These are phyloP conservation scores for Capsicum rhomboideum DNA, from an alignment of 257 asterid genomes.

Conservation along the genomic window DNA sequence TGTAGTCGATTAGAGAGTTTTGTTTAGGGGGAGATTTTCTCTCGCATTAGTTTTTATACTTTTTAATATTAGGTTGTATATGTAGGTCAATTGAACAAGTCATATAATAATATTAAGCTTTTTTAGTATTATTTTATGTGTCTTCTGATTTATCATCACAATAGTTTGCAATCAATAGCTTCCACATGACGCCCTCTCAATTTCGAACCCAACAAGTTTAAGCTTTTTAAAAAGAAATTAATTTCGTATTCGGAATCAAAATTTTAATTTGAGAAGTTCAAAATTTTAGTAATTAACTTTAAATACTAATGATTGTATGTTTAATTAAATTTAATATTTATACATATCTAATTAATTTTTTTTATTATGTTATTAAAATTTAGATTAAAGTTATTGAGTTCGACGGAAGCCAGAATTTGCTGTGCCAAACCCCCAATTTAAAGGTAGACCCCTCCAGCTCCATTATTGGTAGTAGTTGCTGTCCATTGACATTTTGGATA, in stretches of 20 bases:
- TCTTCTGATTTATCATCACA: too few relatives aligned
- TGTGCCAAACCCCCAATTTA: neutral
- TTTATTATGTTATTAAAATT: neutral
- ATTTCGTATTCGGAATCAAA: neutral
- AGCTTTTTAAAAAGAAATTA: neutral
- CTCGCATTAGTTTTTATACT: too few relatives aligned
- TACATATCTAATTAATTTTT: neutral
- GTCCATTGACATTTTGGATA: neutral
- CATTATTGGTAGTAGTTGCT: slow-evolving; percentile 2
- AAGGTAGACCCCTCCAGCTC: neutral
- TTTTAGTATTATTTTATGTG: too few relatives aligned
- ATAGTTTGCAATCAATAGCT: too few relatives aligned
- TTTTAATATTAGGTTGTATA: too few relatives aligned
- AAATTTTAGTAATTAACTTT: fast-evolving
- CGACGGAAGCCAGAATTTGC: fast-evolving
- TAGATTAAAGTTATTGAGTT: neutral
- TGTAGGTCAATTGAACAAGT: too few relatives aligned
- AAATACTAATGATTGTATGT: neutral
- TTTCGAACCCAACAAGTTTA: too few relatives aligned
- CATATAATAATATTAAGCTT: too few relatives aligned
- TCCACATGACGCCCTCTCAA: too few relatives aligned
- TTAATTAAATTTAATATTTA: neutral
- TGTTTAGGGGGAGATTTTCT: too few relatives aligned
- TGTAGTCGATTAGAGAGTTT: too few relatives aligned
- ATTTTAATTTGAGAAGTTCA: too few relatives aligned